phyloP scores from a whole-genome alignment of 352 stramenopile genomes.

The Phytophthora constricta region DNA sequence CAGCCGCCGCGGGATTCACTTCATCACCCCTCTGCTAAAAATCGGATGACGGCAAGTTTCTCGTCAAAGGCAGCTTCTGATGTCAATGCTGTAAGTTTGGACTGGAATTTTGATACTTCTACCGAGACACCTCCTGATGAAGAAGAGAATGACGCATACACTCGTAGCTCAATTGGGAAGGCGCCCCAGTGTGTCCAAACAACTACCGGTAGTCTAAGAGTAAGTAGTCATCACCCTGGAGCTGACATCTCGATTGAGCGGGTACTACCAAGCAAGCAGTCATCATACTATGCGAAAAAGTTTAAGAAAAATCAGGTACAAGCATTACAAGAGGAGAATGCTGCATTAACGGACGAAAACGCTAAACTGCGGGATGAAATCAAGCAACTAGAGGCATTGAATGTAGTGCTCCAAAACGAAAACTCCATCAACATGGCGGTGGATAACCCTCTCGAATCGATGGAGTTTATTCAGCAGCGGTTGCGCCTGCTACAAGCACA shows the following conservation, averaged over 20 bases:
- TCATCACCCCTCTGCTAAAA: not conserved
- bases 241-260: constrained; percentile 44
- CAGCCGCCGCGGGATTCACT: constrained; percentile 1
- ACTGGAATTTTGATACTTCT: constrained; percentile 51
- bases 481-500: constrained; percentile 59
- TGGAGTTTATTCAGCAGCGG: constrained; percentile 33
- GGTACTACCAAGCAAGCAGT: constrained; percentile 24
- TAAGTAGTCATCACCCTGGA: constrained; percentile 7
- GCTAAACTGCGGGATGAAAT: constrained; percentile 50
- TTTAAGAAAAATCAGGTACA: constrained; percentile 55
- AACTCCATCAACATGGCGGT: constrained; percentile 29
- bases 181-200: not conserved
- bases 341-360: constrained; percentile 46
- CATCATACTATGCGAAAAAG: constrained; percentile 39
- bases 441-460: constrained; percentile 1
- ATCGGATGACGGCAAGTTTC: constrained; percentile 5
- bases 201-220: not conserved
- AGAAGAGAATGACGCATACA: constrained; percentile 10
- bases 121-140: constrained; percentile 12
- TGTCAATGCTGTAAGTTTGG: not conserved
- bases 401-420: constrained; percentile 38
- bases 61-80: constrained; percentile 1
- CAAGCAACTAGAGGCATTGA: constrained; percentile 51
- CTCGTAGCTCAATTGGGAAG: not conserved
- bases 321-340: constrained; percentile 53